These are phyloP conservation scores for Amphichorda felina DNA, from an alignment of 2,329 filamentous ascomycete genomes.

Conservation along the genomic window DNA sequence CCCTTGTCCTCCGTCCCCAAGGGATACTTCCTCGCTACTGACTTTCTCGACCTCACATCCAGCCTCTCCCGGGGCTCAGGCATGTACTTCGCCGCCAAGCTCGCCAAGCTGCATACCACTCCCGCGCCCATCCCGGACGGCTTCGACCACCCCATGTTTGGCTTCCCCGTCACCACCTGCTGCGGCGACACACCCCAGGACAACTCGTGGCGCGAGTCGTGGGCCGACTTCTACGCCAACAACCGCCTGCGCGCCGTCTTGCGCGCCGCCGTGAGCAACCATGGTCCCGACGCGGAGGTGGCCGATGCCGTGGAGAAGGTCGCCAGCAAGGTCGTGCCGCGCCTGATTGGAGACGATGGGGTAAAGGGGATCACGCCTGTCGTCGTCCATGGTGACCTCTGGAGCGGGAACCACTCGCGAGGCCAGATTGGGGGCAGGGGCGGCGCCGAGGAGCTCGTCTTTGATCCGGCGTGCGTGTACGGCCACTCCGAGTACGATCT, in stretches of 20 bases:
- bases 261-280: constrained; percentile 39
- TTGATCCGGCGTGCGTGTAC: constrained; percentile 71
- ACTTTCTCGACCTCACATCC: constrained; percentile 57
- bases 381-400: constrained; percentile 84
- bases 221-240: constrained; percentile 73
- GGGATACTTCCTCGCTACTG: constrained; percentile 54
- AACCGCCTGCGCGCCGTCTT: constrained; percentile 59
- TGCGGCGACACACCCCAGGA: constrained; percentile 62
- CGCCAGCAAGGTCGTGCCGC: constrained; percentile 55
- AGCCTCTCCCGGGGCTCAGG: constrained; percentile 28
- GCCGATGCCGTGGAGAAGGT: constrained; percentile 51
- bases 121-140: constrained; percentile 55
- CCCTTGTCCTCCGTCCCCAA: constrained; percentile 36
- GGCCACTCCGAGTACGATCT: constrained; percentile 84
- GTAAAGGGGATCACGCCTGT: constrained; percentile 60
- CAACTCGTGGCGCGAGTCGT: constrained; percentile 57
- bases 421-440: constrained; percentile 48
- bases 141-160: constrained; percentile 53
- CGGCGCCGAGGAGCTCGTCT: constrained; percentile 62
- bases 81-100: constrained; percentile 57
- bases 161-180: constrained; percentile 75
- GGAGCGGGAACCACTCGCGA: constrained; percentile 70
- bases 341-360: constrained; percentile 58
- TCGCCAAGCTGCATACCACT: constrained; percentile 68
- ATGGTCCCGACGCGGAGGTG: constrained; percentile 55